Percentiles rank a stretch among this genome's conserved stretches.
Evolutionary conservation across 1,284 basidiomycete species (phyloP).

Genomic region (Hemileia vastatrix): DNA sequence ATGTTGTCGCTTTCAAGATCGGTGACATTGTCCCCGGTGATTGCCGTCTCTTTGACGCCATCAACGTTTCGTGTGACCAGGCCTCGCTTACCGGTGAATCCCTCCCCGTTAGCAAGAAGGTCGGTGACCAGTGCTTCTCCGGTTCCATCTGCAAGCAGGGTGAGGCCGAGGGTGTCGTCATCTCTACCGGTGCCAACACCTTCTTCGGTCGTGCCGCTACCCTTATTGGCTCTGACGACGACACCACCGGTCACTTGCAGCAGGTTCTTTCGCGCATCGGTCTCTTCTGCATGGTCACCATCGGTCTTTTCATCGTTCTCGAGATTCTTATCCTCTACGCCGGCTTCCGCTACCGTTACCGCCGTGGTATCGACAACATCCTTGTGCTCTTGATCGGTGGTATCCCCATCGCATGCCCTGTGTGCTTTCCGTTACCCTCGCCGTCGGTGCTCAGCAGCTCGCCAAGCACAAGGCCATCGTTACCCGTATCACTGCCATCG

Average conservation of each 20-base stretch:
- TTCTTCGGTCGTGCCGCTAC: conserved; percentile 63
- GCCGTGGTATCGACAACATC: conserved; percentile 88
- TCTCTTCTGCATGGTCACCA: conserved; percentile 84
- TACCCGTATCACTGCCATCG: conserved; percentile 94
- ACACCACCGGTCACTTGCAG: conserved; percentile 91
- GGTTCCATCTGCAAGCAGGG: conserved; percentile 95
- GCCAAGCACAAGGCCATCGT: conserved; percentile 98
- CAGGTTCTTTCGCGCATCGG: conserved; percentile 94
- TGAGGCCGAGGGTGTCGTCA: conserved; percentile 92
- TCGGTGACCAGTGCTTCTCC: conserved; percentile 87
- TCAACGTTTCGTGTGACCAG: conserved; percentile 90
- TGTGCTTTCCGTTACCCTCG: conserved; percentile 88
- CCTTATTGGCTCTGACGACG: conserved; percentile 88
- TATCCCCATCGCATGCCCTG: conserved; percentile 97
- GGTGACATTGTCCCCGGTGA: conserved; percentile 93
- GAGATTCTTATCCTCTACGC: conserved; percentile 82
- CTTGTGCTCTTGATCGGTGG: conserved; percentile 94
- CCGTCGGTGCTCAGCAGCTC: conserved; percentile 92
- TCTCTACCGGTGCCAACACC: conserved; percentile 73
- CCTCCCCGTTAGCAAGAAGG: conserved; percentile 78
- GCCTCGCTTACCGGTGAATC: conserved; percentile 93
- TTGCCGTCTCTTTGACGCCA: conserved; percentile 83
- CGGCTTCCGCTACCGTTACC: conserved; percentile 75
- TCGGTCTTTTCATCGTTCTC: conserved; percentile 51
- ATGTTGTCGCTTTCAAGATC: conserved; percentile 92